Percentiles rank a stretch among this genome's conserved stretches.
Conservation (phyloP, 1,284 basidiomycete species). For the Ganoderma sp. region DNA sequence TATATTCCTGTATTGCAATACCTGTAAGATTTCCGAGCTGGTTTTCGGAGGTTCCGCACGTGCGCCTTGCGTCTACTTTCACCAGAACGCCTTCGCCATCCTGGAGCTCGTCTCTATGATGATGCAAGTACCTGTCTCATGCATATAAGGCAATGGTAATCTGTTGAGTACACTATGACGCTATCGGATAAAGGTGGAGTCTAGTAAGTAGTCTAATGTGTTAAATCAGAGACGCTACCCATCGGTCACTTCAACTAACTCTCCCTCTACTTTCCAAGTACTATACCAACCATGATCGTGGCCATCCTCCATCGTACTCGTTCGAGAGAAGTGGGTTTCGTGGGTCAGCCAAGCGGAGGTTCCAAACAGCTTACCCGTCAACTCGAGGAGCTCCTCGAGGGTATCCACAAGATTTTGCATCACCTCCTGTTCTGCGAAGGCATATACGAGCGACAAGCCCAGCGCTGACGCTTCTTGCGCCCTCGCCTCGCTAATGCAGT, state of each 20-base stretch:
- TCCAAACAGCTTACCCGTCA: conserved; percentile 52
- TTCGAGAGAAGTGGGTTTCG: conserved; percentile 34
- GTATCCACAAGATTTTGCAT: conserved; percentile 50
- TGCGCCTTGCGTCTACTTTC: not conserved
- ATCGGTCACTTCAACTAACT: not conserved
- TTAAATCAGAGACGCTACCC: not conserved
- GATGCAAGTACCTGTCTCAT: not conserved
- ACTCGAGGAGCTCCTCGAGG: conserved; percentile 49
- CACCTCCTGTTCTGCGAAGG: conserved; percentile 53
- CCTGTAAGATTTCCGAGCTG: not conserved
- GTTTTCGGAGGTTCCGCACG: not conserved
- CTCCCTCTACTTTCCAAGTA: conserved; percentile 36
- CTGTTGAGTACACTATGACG: not conserved
- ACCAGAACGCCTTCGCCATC: not conserved
- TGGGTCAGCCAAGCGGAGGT: conserved; percentile 50
- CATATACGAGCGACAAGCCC: conserved; percentile 50
- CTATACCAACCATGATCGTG: conserved; percentile 40
- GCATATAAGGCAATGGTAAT: not conserved
- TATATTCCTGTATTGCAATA: conserved; percentile 3
- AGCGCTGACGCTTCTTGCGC: conserved; percentile 42
- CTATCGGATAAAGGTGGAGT: not conserved
- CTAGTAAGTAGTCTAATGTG: not conserved
- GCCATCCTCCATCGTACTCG: conserved; percentile 34
- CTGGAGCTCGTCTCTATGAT: not conserved
- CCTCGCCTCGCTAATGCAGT: conserved; percentile 41